Conservation (phyloP, 2,329 filamentous ascomycete species). For the Atkinsonella texensis region DNA sequence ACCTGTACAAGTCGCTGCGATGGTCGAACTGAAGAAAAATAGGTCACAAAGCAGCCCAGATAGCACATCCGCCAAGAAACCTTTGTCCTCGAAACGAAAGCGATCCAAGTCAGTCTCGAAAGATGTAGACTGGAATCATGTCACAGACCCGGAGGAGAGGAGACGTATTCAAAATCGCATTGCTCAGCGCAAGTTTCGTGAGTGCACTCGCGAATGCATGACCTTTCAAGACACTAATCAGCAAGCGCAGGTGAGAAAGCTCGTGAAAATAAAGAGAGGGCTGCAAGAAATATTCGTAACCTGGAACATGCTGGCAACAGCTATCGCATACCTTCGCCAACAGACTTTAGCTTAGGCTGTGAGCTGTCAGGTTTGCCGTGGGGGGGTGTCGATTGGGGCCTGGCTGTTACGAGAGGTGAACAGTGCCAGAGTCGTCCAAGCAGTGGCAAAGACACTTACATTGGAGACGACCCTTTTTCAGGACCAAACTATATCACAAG, state of each 20-base stretch:
- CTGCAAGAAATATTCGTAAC: conserved; percentile 52
- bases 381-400: conserved; percentile 54
- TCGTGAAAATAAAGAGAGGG: conserved; percentile 53
- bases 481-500: conserved; percentile 16
- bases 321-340: conserved; percentile 48
- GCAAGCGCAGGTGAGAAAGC: conserved; percentile 50
- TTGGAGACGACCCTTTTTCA: conserved; percentile 22
- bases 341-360: conserved; percentile 38
- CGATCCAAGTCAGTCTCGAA: conserved; percentile 30
- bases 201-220: conserved; percentile 14
- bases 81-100: conserved; percentile 18
- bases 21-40: conserved; percentile 10
- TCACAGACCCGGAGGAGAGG: conserved; percentile 59
- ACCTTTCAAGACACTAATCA: conserved; percentile 5
- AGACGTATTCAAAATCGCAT: conserved; percentile 66
- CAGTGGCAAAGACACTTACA: conserved; percentile 25
- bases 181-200: conserved; percentile 66
- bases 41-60: conserved; percentile 10
- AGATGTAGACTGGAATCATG: conserved; percentile 54
- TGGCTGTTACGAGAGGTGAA: conserved; percentile 38
- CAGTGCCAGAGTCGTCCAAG: conserved; percentile 33
- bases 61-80: conserved; percentile 14
- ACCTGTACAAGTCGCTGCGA: neutral
- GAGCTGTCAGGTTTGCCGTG: conserved; percentile 56
- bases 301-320: conserved; percentile 49